Evolutionary conservation across 2,329 filamentous ascomycete species (phyloP).

Genomic region (Sclerotiophoma versabilis): DNA sequence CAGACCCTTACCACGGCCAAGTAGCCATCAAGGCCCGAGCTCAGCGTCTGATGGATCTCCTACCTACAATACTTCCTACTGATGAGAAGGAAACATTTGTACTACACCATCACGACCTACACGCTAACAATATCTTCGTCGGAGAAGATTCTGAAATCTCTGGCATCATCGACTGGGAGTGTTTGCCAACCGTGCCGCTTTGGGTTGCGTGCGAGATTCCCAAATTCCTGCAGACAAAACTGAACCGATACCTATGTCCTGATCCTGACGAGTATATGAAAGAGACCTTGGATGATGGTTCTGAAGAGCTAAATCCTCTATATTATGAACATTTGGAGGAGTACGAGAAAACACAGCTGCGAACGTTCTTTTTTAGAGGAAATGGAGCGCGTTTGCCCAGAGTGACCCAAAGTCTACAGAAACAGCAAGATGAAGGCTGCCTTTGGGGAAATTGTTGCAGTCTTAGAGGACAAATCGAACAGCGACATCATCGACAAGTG

Average conservation of each 20-base stretch:
- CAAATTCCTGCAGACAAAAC: constrained; percentile 6
- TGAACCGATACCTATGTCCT: background rate
- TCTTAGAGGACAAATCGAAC: background rate
- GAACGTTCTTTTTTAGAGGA: constrained; percentile 20
- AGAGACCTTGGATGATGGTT: background rate
- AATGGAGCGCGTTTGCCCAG: constrained; percentile 20
- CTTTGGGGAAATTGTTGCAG: background rate
- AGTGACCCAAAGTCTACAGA: constrained; percentile 9
- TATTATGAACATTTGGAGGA: constrained; percentile 3
- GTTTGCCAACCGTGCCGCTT: constrained; percentile 11
- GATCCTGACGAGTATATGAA: background rate
- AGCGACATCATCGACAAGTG: background rate
- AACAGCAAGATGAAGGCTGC: background rate
- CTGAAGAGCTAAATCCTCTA: background rate
- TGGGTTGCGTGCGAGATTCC: constrained; percentile 21
- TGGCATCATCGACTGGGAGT: constrained; percentile 27
- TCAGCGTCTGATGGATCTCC: background rate
- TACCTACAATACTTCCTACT: background rate
- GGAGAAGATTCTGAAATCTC: constrained; percentile 7
- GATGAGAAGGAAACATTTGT: constrained; percentile 4
- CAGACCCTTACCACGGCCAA: background rate
- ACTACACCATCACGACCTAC: constrained; percentile 15
- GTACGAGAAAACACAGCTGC: constrained; percentile 17
- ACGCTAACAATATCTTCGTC: constrained; percentile 18
- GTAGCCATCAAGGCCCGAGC: background rate